Evolutionary conservation across 176 grass and related monocot species (phyloP).

Genomic region (Carex myosuroides): DNA sequence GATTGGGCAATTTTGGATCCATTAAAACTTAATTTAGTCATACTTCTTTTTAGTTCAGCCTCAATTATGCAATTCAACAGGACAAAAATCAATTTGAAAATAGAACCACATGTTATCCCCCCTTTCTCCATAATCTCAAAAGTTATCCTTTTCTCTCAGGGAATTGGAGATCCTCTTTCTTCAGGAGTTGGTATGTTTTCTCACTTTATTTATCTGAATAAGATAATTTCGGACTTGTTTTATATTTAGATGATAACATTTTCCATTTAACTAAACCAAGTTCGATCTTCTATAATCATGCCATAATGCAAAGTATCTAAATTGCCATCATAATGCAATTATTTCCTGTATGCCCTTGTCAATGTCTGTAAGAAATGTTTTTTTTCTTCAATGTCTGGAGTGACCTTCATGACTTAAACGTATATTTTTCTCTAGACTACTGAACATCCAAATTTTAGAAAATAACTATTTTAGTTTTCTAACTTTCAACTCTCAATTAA

Average conservation of each 20-base stretch:
- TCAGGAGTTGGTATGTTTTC: conserved; percentile 50
- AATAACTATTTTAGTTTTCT: background rate
- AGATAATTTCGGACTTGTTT: background rate
- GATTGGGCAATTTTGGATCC: background rate
- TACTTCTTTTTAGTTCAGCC: background rate
- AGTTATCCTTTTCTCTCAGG: conserved; percentile 33
- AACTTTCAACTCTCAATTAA: background rate
- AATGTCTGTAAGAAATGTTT: background rate
- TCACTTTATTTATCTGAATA: conserved; percentile 5
- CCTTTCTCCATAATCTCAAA: background rate
- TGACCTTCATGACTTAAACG: background rate
- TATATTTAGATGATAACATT: background rate
- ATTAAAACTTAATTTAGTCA: background rate
- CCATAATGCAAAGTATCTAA: background rate
- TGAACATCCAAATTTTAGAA: background rate
- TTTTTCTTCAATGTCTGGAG: background rate
- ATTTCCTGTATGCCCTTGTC: background rate
- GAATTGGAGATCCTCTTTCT: conserved; percentile 42
- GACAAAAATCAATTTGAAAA: background rate
- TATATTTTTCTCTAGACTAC: background rate
- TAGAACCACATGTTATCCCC: background rate
- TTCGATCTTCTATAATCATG: background rate
- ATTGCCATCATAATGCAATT: background rate
- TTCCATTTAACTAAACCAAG: background rate
- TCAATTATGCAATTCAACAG: background rate